Percentiles rank a stretch among this genome's conserved stretches.
Evolutionary conservation across 345 rosid genomes (phyloP).

Genomic region (Ceriops tagal): DNA sequence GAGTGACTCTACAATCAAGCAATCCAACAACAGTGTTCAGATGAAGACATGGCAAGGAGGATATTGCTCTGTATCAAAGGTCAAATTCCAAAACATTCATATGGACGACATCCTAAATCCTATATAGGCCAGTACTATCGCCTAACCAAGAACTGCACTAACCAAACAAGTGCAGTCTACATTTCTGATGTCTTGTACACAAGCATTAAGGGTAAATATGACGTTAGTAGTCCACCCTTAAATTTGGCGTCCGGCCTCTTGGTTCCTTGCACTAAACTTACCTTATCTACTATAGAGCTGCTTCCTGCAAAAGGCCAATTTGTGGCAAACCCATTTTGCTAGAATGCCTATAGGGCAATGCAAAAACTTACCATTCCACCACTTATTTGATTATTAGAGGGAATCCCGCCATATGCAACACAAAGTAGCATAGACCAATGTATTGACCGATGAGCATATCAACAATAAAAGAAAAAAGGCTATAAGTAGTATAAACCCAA

Average conservation of each 20-base stretch:
- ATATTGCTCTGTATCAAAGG: constrained; percentile 22
- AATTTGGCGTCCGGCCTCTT: constrained; percentile 36
- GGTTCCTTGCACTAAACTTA: constrained; percentile 33
- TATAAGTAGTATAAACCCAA: too few species aligned
- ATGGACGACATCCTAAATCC: constrained; percentile 28
- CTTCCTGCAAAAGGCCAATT: constrained; percentile 71
- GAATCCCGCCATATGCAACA: constrained; percentile 21
- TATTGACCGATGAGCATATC: background rate
- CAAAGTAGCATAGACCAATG: constrained; percentile 28
- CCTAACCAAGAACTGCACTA: constrained; percentile 21
- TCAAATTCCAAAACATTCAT: constrained; percentile 25
- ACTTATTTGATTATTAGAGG: constrained; percentile 32
- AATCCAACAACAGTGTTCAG: constrained; percentile 31
- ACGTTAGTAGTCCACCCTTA: constrained; percentile 40
- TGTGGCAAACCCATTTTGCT: constrained; percentile 62
- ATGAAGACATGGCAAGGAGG: constrained; percentile 48
- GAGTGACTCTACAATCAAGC: constrained; percentile 17
- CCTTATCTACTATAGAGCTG: constrained; percentile 22
- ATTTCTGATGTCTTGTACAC: constrained; percentile 26
- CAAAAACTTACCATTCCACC: constrained; percentile 37
- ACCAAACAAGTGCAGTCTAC: constrained; percentile 32
- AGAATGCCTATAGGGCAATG: constrained; percentile 78
- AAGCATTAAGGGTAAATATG: constrained; percentile 33
- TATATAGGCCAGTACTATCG: constrained; percentile 34
- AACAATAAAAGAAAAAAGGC: constrained; percentile 11